Evolutionary conservation across 2,329 filamentous ascomycete species (phyloP).

Genomic region (Exophiala xenobiotica): DNA sequence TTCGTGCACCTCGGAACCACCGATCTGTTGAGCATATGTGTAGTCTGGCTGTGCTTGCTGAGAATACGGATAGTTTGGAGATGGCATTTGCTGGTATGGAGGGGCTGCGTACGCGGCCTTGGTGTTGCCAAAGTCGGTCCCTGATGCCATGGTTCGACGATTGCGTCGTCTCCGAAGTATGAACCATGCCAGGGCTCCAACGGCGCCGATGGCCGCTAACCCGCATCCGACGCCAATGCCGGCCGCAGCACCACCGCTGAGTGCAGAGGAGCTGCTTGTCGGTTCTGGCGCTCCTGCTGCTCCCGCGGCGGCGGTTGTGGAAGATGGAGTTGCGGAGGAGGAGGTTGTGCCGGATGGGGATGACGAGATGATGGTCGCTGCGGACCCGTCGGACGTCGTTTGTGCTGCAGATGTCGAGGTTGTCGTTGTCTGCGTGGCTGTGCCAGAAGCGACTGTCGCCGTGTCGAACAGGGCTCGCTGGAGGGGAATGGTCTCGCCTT

Average conservation of each 20-base stretch:
- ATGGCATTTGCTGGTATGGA: not conserved
- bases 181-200: not conserved
- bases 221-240: slow-evolving; percentile 3
- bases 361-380: not conserved
- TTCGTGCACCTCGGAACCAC: slow-evolving; percentile 9
- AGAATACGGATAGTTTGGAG: not conserved
- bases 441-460: not conserved
- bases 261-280: not conserved
- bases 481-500: slow-evolving; percentile 2
- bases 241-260: slow-evolving; percentile 4
- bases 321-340: not conserved
- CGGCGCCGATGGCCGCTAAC: not conserved
- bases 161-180: not conserved
- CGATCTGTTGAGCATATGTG: slow-evolving; percentile 6
- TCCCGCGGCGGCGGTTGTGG: not conserved
- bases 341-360: not conserved
- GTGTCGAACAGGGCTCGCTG: slow-evolving; percentile 12
- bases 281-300: not conserved
- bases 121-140: not conserved
- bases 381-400: not conserved
- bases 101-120: not conserved
- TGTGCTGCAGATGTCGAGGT: not conserved
- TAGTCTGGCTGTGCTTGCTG: not conserved
- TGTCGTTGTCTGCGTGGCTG: not conserved
- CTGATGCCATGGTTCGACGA: not conserved